phyloP scores from a whole-genome alignment of 306 rosid genomes.

The Trichosanthes cucumerina region DNA sequence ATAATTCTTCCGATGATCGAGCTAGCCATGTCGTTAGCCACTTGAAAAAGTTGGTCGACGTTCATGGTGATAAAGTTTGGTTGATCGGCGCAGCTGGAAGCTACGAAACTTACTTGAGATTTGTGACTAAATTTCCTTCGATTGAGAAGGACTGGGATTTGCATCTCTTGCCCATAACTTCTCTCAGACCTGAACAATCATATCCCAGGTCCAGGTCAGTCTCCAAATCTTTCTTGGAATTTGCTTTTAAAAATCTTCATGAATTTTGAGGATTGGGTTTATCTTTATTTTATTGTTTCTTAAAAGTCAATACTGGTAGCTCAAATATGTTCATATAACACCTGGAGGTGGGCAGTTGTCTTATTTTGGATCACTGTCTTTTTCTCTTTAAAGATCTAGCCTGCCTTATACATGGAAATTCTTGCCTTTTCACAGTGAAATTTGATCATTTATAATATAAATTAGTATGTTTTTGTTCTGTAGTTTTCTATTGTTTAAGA shows the following conservation, averaged over 20 bases:
- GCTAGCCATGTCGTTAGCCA: conserved; percentile 34
- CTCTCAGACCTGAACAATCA: conserved; percentile 50
- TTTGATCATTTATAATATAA: neutral
- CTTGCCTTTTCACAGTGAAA: neutral
- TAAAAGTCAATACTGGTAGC: neutral
- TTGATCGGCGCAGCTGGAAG: conserved; percentile 57
- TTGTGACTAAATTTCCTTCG: conserved; percentile 50
- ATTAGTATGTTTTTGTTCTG: neutral
- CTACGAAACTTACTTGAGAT: conserved; percentile 69
- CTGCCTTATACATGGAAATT: neutral
- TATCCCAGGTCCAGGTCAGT: conserved; percentile 64
- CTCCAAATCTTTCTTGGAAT: neutral
- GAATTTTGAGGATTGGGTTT: neutral
- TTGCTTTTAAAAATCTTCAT: neutral
- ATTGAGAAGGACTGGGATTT: conserved; percentile 81
- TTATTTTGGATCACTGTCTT: neutral
- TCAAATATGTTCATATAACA: neutral
- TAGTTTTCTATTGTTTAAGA: neutral
- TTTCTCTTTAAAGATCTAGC: neutral
- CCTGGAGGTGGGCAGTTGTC: neutral
- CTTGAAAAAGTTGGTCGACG: conserved; percentile 34
- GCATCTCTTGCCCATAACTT: conserved; percentile 85
- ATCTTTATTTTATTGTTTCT: neutral
- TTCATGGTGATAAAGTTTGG: conserved; percentile 55
- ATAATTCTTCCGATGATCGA: conserved; percentile 14